Evolutionary conservation across 129 eudicot species (phyloP), one percentile per base, ranked within the genome.

Genomic region (Glebionis coronaria): DNA sequence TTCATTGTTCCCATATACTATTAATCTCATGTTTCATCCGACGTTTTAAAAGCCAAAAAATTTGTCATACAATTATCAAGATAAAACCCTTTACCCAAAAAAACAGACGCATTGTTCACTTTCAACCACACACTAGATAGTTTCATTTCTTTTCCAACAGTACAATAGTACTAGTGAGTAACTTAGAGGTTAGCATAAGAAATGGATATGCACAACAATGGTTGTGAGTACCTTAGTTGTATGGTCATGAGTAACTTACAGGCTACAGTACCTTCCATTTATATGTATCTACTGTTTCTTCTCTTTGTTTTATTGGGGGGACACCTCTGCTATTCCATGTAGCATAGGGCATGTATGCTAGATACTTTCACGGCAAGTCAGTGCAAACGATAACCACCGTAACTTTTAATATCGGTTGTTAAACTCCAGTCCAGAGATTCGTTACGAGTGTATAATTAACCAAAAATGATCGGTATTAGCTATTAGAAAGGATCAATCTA

Each of bases 141-240:
- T 0, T 54, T 54, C 10, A 54, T 54, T 19, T 27, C 13, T 19
- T 54, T 54, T 3, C 3, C 0, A 13, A 19, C 2, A 21, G 61
- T 56, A 23, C 38, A 21, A 56, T 23, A 56, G n/a, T 12, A 23
- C 1, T 56, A 25, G 35, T 56, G 38, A 56, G 40, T 29, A 31
- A 31, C 8, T 12, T 14, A 56, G 20, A 56, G 61, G 13, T 56
- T 56, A 31, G 61, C 16, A 4, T 12, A 56, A 56, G 61, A 56
- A 56, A 56, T 56, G 8, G 61, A 56, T 56, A 56, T 56, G 27
- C 61, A n/a, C n/a, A n/a, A 56, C 27, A 25, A 56, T 56, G 38
- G 15, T 20, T 12, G 27, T 11, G 40, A 31, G 40, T 31, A 3
- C 4, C 38, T 29, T 29, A 29, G 38, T 29, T 29, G 38, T 29